These are phyloP conservation scores for Harrya chromipes DNA, from an alignment of 768 basidiomycete species.

Conservation along the genomic window DNA sequence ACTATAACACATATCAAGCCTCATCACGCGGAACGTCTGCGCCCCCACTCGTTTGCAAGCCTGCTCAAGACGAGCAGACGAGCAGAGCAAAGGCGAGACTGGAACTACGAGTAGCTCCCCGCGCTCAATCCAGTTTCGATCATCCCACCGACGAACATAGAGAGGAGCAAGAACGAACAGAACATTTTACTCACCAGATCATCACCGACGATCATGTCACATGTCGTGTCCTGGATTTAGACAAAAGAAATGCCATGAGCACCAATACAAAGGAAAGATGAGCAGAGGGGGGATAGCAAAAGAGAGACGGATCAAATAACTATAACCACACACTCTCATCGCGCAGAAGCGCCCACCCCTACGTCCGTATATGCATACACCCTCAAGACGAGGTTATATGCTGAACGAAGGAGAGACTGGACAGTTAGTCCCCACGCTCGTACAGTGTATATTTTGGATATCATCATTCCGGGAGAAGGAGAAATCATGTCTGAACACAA, in stretches of 20 bases:
- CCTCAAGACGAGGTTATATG: constrained; percentile 34
- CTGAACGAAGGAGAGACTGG: constrained; percentile 36
- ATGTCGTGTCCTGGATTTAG: constrained; percentile 1
- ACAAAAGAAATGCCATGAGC: constrained; percentile 7
- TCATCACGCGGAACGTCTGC: constrained; percentile 25
- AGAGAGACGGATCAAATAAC: constrained; percentile 30
- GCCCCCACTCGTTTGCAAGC: constrained; percentile 21
- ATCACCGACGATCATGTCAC: not conserved
- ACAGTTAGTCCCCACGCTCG: constrained; percentile 32
- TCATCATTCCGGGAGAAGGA: constrained; percentile 24
- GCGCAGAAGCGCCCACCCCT: constrained; percentile 35
- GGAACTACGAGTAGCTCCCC: constrained; percentile 21
- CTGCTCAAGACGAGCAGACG: constrained; percentile 26
- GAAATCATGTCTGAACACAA: not conserved
- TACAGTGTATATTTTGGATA: constrained; percentile 25
- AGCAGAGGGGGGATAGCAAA: too few relatives aligned
- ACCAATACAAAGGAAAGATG: not conserved
- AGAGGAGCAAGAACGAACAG: not conserved
- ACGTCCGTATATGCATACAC: constrained; percentile 33
- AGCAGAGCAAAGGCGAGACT: constrained; percentile 24
- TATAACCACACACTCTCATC: constrained; percentile 34
- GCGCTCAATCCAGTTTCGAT: constrained; percentile 21
- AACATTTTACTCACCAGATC: constrained; percentile 5
- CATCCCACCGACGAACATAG: constrained; percentile 26
- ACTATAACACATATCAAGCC: constrained; percentile 28